Evolutionary conservation across 208 protist genomes (phyloP).

Genomic region (Wallacemonas sp.): DNA sequence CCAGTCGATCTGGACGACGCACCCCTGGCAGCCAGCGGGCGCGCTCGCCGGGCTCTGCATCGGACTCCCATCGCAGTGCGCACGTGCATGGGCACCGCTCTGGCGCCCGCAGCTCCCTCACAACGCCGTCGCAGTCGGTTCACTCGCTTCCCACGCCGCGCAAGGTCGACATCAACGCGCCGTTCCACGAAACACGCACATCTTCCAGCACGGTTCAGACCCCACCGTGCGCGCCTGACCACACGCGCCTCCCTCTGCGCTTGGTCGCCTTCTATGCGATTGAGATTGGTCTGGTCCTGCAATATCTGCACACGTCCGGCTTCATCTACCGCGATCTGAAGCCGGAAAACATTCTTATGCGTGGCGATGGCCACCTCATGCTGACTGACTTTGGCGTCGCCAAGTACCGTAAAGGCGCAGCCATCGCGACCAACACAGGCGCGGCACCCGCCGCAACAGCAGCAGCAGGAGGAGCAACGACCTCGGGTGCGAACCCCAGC

Average conservation of each 20-base stretch:
- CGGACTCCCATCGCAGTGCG: background rate
- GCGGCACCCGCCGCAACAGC: background rate
- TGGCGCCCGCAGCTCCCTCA: background rate
- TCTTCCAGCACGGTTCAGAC: conserved; percentile 20
- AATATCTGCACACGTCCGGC: conserved; percentile 85
- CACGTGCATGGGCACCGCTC: background rate
- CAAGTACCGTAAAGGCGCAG: conserved; percentile 78
- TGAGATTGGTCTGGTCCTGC: conserved; percentile 86
- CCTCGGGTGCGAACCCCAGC: conserved; percentile 9
- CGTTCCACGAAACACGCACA: conserved; percentile 34
- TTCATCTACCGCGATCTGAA: conserved; percentile 94
- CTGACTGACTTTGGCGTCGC: conserved; percentile 96
- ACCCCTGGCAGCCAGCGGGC: too few species aligned
- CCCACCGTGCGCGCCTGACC: conserved; percentile 38
- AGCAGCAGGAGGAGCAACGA: background rate
- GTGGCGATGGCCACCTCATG: conserved; percentile 88
- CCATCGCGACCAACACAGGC: conserved; percentile 19
- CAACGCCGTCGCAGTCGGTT: background rate
- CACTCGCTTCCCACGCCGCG: background rate
- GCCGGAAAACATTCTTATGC: conserved; percentile 94
- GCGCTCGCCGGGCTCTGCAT: too few species aligned
- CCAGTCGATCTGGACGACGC: background rate
- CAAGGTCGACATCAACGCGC: conserved; percentile 28
- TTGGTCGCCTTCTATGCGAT: conserved; percentile 89
- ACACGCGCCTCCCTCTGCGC: conserved; percentile 63